A percentile compares a stretch with the other conserved stretches of the same genome.
phyloP scores from a whole-genome alignment of 257 asterid species.

The Solanum tacnaense region DNA sequence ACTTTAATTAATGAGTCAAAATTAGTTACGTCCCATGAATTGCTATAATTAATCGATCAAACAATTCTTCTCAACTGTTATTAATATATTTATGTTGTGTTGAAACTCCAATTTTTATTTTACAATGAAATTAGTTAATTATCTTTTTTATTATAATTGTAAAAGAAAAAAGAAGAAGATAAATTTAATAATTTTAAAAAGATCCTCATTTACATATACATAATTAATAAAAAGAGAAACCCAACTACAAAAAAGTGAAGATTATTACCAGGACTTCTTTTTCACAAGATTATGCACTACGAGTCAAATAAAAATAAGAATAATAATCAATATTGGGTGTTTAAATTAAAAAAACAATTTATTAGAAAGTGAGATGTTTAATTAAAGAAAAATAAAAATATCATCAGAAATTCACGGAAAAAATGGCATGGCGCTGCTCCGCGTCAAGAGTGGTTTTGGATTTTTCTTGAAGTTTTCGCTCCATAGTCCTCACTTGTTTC shows the following conservation, averaged over 20 bases:
- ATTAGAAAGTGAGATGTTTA: neutral
- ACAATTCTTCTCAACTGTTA: neutral
- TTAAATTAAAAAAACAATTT: neutral
- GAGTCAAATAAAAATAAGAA: neutral
- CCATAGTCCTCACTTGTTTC: neutral
- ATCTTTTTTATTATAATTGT: neutral
- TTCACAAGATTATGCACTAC: neutral
- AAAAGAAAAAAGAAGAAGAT: neutral
- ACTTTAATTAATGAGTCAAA: neutral
- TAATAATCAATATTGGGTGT: neutral
- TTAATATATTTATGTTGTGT: no score
- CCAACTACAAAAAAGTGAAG: neutral
- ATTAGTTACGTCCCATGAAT: neutral
- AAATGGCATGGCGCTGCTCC: neutral
- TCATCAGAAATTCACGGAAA: neutral
- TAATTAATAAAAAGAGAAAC: neutral
- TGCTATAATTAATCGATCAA: neutral
- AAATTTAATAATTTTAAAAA: no score
- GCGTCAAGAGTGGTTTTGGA: neutral
- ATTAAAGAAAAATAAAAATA: neutral
- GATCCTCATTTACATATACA: neutral
- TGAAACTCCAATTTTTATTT: no score
- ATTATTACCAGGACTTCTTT: neutral
- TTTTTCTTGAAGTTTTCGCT: neutral
- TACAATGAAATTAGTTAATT: neutral